Percentiles rank a stretch among this genome's conserved stretches.
Evolutionary conservation across 176 grass and related monocot genomes (phyloP).

Genomic region (Aegilops tauschii): DNA sequence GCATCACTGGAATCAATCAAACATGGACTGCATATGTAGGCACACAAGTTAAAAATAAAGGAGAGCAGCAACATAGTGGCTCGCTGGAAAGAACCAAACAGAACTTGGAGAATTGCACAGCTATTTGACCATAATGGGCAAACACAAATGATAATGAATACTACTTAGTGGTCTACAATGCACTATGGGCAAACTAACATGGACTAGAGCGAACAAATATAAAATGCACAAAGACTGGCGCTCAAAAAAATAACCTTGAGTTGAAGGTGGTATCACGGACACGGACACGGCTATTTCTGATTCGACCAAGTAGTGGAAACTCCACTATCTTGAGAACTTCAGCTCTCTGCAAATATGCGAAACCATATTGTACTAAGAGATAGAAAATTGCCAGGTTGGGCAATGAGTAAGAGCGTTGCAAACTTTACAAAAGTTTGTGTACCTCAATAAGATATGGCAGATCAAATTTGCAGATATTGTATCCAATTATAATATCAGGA

Average conservation of each 20-base stretch:
- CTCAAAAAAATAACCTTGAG: constrained; percentile 57
- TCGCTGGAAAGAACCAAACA: constrained; percentile 2
- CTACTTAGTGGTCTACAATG: not conserved
- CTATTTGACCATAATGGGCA: constrained; percentile 19
- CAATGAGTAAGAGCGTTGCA: not conserved
- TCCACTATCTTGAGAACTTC: constrained; percentile 91
- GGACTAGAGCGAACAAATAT: not conserved
- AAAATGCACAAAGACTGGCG: constrained; percentile 16
- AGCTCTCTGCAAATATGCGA: constrained; percentile 71
- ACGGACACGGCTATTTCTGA: constrained; percentile 88
- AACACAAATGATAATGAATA: not conserved
- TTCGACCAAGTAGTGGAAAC: constrained; percentile 91
- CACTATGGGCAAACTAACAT: constrained; percentile 9
- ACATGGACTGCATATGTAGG: not conserved
- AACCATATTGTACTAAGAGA: constrained; percentile 15
- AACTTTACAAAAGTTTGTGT: not conserved
- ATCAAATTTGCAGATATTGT: constrained; percentile 99
- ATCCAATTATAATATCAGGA: constrained; percentile 98
- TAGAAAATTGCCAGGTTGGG: not conserved
- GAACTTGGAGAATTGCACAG: not conserved
- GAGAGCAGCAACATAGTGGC: not conserved
- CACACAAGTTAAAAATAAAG: not conserved
- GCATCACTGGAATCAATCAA: constrained; percentile 7
- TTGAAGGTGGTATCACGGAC: constrained; percentile 89
- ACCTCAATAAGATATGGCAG: constrained; percentile 97